These are phyloP conservation scores for Penicillium nucicola DNA, from an alignment of 495 filamentous ascomycete species.

Conservation along the genomic window DNA sequence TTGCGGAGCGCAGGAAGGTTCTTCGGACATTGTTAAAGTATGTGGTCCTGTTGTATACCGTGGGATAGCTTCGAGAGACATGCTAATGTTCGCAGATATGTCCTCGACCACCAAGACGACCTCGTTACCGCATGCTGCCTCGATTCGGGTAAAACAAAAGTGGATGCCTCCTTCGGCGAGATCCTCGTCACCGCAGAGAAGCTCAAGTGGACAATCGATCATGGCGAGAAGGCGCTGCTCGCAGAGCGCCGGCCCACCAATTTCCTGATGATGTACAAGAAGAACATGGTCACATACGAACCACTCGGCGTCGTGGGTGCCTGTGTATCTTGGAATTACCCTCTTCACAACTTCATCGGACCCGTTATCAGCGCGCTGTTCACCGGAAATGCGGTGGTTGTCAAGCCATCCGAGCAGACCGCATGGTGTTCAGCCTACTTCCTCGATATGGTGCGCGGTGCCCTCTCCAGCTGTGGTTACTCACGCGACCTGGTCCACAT, in stretches of 20 bases:
- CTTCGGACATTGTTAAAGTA: conserved; percentile 78
- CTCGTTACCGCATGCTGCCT: conserved; percentile 85
- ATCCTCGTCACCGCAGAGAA: conserved; percentile 92
- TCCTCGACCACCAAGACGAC: conserved; percentile 85
- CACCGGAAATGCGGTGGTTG: conserved; percentile 85
- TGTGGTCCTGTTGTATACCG: conserved; percentile 11
- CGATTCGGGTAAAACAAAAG: conserved; percentile 95
- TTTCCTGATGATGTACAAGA: conserved; percentile 93
- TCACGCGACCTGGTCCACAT: conserved; percentile 79
- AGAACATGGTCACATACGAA: conserved; percentile 86
- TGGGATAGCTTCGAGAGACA: not conserved
- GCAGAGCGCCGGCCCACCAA: conserved; percentile 74
- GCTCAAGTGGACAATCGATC: conserved; percentile 86
- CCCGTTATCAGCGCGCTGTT: conserved; percentile 90
- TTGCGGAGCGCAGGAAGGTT: conserved; percentile 73
- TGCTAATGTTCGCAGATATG: conserved; percentile 43
- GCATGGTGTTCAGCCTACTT: conserved; percentile 88
- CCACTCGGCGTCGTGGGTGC: conserved; percentile 90
- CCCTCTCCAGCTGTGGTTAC: conserved; percentile 80
- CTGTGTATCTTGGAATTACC: conserved; percentile 93
- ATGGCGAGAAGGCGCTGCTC: conserved; percentile 80
- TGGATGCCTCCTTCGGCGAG: conserved; percentile 91
- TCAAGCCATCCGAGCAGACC: conserved; percentile 91
- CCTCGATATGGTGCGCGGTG: conserved; percentile 68
- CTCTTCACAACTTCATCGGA: conserved; percentile 92